These are phyloP conservation scores for Fraxinus latifolia DNA, from an alignment of 305 asterid genomes.

Conservation along the genomic window DNA sequence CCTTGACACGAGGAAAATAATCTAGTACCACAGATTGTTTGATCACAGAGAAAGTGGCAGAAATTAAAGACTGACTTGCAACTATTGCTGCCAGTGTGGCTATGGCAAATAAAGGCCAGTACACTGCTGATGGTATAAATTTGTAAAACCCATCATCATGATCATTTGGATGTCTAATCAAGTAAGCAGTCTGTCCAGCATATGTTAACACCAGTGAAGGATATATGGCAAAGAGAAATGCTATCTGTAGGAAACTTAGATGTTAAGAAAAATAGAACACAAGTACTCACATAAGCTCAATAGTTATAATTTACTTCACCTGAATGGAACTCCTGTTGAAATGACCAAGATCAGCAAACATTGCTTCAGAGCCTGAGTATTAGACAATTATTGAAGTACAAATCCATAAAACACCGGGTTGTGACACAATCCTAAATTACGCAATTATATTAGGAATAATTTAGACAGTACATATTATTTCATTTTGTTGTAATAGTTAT, in stretches of 20 bases:
- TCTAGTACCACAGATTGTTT: conserved; percentile 45
- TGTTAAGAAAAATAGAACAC: not conserved
- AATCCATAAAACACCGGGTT: not conserved
- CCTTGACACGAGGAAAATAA: conserved; percentile 46
- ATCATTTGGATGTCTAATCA: conserved; percentile 39
- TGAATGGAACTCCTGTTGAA: conserved; percentile 40
- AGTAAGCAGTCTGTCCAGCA: conserved; percentile 47
- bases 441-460: not conserved
- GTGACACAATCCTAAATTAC: not conserved
- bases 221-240: conserved; percentile 37
- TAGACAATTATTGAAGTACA: not conserved
- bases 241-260: conserved; percentile 30
- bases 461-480: not conserved
- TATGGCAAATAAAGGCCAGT: conserved; percentile 44
- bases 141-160: conserved; percentile 41
- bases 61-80: conserved; percentile 47
- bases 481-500: not conserved
- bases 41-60: conserved; percentile 45
- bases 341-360: conserved; percentile 46
- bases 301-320: conserved; percentile 21
- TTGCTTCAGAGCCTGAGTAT: conserved; percentile 37
- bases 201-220: conserved; percentile 44
- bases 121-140: conserved; percentile 40
- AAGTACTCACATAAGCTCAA: not conserved
- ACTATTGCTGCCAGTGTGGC: conserved; percentile 45